These are phyloP conservation scores for Lichtheimia ramosa DNA, from an alignment of 371 early-diverging fungal genomes.

Conservation along the genomic window DNA sequence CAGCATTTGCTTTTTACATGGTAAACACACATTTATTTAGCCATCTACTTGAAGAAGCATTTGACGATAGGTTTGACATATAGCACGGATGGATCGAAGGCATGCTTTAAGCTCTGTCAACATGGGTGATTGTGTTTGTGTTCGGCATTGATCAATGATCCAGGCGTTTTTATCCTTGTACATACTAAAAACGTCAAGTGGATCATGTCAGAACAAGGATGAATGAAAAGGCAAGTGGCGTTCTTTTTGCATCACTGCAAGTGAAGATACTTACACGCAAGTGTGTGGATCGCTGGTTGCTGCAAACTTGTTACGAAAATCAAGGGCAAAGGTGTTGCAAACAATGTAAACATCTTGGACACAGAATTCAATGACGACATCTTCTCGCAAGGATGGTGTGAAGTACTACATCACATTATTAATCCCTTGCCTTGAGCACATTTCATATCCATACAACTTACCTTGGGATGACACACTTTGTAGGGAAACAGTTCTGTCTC, in stretches of 20 bases:
- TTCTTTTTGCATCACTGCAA: background rate
- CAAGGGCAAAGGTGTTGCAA: conserved; percentile 39
- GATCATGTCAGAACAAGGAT: background rate
- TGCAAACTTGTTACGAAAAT: conserved; percentile 19
- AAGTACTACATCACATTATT: conserved; percentile 23
- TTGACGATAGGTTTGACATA: conserved; percentile 34
- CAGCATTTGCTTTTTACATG: no score
- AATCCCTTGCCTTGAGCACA: background rate
- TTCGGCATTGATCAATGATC: conserved; percentile 32
- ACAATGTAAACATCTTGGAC: conserved; percentile 36
- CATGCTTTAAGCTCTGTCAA: conserved; percentile 34
- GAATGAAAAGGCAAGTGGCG: background rate
- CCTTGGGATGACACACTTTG: conserved; percentile 53
- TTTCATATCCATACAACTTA: conserved; percentile 8
- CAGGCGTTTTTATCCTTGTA: conserved; percentile 44
- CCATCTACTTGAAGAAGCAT: conserved; percentile 33
- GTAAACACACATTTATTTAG: background rate
- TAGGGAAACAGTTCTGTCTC: conserved; percentile 44
- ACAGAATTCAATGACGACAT: conserved; percentile 44
- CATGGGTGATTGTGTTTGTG: conserved; percentile 47
- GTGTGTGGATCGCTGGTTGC: conserved; percentile 4
- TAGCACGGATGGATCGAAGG: conserved; percentile 24
- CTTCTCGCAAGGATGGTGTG: conserved; percentile 42
- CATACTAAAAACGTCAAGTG: conserved; percentile 16
- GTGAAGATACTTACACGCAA: conserved; percentile 3